Evolutionary conservation across 108 stramenopile genomes (phyloP), one percentile per base, ranked within the genome.

Genomic region (Parietichytrium sp.): DNA sequence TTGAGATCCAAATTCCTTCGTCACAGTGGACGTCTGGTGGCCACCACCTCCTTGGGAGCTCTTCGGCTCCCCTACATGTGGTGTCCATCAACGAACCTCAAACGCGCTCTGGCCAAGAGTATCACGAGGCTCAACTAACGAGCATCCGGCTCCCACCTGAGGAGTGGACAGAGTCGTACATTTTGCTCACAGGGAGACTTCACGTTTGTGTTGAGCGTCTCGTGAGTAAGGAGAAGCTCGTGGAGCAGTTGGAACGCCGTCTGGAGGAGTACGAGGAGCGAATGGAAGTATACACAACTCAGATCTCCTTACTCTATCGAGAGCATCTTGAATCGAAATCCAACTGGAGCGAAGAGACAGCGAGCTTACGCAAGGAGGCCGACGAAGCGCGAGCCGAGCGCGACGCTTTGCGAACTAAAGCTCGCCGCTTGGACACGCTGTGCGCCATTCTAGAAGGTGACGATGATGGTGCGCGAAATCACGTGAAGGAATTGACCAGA

Each of bases 141-240:
- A 42, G 52, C 31, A 80, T 87, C 33, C 54, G 81, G 18, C 83
- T 89, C 18, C 88, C 88, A 29, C 87, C 88, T 2, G 88, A 87
- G 55, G 88, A 89, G 51, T 89, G 88, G 88, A 84, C 88, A 36
- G 85, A 84, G 38, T 85, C 87, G 48, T 80, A 88, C 30, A 50
- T 81, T 23, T 81, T 87, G 10, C 42, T 85, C 16, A 85, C 84
- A 81, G 82, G 42, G 4, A 87, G 87, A 79, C 87, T 89, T n/a
- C 49, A 86, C 23, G 84, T 82, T 27, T 86, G 87, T 48, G 55
- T 89, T 36, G 88, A 89, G 81, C 87, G 86, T 77, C 87, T 89
- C 6, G 25, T n/a, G 16, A 80, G 30, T 26, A 81, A 86, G 25
- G 88, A 89, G 52, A 33, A 26, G 30, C 87, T 88, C 52, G 84